phyloP scores from a whole-genome alignment of 2,329 filamentous ascomycete species.

The Sporothrix curviconia region DNA sequence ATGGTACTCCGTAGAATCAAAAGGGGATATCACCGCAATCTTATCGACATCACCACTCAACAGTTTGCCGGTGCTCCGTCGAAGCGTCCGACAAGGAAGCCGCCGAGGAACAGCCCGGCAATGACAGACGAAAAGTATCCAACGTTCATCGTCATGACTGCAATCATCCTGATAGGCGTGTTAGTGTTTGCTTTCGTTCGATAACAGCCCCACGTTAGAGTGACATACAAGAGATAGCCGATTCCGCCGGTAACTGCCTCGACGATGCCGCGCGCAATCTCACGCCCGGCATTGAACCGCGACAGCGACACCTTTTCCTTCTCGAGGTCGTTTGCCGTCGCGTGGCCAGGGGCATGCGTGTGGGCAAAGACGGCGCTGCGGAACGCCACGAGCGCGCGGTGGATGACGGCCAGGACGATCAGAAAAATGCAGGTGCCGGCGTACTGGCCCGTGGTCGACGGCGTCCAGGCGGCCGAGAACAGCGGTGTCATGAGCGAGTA shows the following conservation, averaged over 20 bases:
- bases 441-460: conserved; percentile 62
- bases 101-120: conserved; percentile 37
- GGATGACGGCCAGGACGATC: conserved; percentile 63
- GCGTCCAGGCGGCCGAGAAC: conserved; percentile 65
- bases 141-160: conserved; percentile 81
- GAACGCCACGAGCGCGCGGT: conserved; percentile 64
- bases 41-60: not conserved
- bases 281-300: not conserved
- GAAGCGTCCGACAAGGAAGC: not conserved
- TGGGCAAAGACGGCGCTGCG: conserved; percentile 39
- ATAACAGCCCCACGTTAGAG: not conserved
- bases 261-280: conserved; percentile 33
- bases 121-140: conserved; percentile 72
- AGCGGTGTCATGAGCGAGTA: conserved; percentile 42
- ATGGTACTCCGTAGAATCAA: no score
- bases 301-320: not conserved
- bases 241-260: conserved; percentile 63
- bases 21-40: not conserved
- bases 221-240: conserved; percentile 75
- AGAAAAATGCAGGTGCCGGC: conserved; percentile 90
- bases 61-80: not conserved
- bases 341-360: not conserved
- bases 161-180: conserved; percentile 90
- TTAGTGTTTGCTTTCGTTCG: not conserved
- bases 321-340: not conserved